Evolutionary conservation across 306 rosid species (phyloP).

Genomic region (Castanea sativa): DNA sequence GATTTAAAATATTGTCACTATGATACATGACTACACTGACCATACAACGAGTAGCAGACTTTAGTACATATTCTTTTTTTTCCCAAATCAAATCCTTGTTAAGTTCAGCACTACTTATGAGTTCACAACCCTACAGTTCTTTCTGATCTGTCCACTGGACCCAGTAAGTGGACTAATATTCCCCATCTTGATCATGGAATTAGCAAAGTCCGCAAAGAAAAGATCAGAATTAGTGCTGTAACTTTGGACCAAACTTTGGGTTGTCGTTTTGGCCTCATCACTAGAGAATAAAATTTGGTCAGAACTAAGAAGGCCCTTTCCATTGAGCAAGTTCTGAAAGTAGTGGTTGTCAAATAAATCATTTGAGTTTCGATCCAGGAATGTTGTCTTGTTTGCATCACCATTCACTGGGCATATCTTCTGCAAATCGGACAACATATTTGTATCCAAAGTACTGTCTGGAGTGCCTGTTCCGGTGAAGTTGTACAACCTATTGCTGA

Average conservation of each 20-base stretch:
- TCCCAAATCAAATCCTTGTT: too few species aligned
- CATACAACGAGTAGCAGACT: too few species aligned
- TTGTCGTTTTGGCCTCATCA: conserved; percentile 38
- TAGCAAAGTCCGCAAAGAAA: conserved; percentile 56
- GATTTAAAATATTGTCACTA: neutral
- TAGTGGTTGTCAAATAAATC: conserved; percentile 86
- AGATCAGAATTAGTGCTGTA: conserved; percentile 41
- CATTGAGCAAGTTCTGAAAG: conserved; percentile 56
- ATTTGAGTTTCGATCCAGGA: conserved; percentile 60
- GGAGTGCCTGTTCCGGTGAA: conserved; percentile 58
- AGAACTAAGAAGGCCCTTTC: conserved; percentile 71
- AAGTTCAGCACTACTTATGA: conserved; percentile 2
- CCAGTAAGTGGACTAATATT: conserved; percentile 62
- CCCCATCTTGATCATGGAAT: conserved; percentile 83
- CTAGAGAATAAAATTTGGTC: conserved; percentile 67
- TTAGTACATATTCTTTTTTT: too few species aligned
- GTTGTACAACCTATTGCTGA: conserved; percentile 71
- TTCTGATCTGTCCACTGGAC: conserved; percentile 72
- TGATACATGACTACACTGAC: neutral
- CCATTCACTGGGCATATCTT: conserved; percentile 53
- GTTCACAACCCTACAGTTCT: conserved; percentile 60
- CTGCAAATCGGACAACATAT: conserved; percentile 57
- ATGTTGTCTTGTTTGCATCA: conserved; percentile 54
- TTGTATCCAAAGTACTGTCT: conserved; percentile 51
- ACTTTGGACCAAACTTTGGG: conserved; percentile 51